Base-by-base conservation (phyloP, 2,329 filamentous ascomycete species). In the Aspergillus sp. region DNA sequence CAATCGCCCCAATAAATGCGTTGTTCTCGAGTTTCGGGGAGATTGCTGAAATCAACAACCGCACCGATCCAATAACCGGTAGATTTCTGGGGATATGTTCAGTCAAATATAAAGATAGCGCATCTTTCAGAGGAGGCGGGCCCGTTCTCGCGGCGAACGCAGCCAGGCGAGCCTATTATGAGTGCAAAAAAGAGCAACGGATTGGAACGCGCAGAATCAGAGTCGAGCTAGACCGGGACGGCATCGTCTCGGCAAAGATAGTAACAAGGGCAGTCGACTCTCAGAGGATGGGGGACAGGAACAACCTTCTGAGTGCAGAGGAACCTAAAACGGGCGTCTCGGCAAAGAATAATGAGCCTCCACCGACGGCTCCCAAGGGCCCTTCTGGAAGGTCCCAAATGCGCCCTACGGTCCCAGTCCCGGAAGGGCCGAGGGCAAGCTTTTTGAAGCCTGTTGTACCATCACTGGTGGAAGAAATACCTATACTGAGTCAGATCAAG, bases 61-160 rank as follows among this genome's bases (percentile, higher is more conserved):
- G 96, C 74, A 94, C 96, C 70, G 92, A 99, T 75, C 95, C 95
- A 8, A 89, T 93, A 60, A 98, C 93, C 11, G 95, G 95, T 17
- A 95, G 91, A 71, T 96, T 96, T 72, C 84, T 99, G 11, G 95
- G 95, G 11, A 93, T 99, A 73, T 96, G 91, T 66, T 91, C 92
- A 15, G 92, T 99, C 72, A 88, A 90, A 61, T 99, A 96, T 76
- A 88, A 90, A 70, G 94, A 98, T 73, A 86, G 79, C 75, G 78
- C 57, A 73, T 80, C 81, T 66, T 82, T 76, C 67, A 82, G 79
- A 71, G 86, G 78, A 69, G 80, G 66, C 19, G 70, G 79, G 1
- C 77, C 84, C 2, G 79, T 91, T 41, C 84, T 88, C 53, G 95
- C 92, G 5, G 86, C 90, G 42, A 88, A 90, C 62, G 91, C 93